A percentile compares a stretch with the other conserved stretches of the same genome.
These are phyloP conservation scores for Beauveria sp. DNA, from an alignment of 2,329 filamentous ascomycete species.

Conservation along the genomic window DNA sequence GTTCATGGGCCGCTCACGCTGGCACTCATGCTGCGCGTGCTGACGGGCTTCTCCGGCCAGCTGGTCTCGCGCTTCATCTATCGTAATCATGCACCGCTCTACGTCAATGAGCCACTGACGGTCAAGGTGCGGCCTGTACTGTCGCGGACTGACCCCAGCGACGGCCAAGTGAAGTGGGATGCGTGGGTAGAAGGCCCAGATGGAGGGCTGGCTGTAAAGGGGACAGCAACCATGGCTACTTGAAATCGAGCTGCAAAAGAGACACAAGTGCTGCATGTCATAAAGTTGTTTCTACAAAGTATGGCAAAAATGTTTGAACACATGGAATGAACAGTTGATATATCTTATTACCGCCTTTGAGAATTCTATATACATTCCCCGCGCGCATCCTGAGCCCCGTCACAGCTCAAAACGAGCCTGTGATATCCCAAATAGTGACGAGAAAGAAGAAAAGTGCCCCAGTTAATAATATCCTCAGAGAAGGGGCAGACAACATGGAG, in stretches of 20 bases:
- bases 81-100: conserved; percentile 74
- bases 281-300: not conserved
- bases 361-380: not conserved
- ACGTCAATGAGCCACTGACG: conserved; percentile 61
- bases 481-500: not conserved
- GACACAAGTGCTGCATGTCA: not conserved
- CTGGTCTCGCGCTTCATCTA: conserved; percentile 59
- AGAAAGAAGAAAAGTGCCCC: not conserved
- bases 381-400: not conserved
- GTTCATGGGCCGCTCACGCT: conserved; percentile 83
- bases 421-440: not conserved
- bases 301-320: not conserved
- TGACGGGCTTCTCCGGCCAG: conserved; percentile 29
- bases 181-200: conserved; percentile 58
- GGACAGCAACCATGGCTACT: conserved; percentile 28
- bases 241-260: not conserved
- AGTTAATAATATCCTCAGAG: not conserved
- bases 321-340: not conserved
- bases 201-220: conserved; percentile 58
- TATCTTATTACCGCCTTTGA: not conserved
- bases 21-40: conserved; percentile 64
- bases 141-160: conserved; percentile 22
- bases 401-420: not conserved
- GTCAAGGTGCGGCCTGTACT: conserved; percentile 53
- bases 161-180: conserved; percentile 38